These are phyloP conservation scores for Stentor coeruleus DNA, from an alignment of 73 alveolate species.

Conservation along the genomic window DNA sequence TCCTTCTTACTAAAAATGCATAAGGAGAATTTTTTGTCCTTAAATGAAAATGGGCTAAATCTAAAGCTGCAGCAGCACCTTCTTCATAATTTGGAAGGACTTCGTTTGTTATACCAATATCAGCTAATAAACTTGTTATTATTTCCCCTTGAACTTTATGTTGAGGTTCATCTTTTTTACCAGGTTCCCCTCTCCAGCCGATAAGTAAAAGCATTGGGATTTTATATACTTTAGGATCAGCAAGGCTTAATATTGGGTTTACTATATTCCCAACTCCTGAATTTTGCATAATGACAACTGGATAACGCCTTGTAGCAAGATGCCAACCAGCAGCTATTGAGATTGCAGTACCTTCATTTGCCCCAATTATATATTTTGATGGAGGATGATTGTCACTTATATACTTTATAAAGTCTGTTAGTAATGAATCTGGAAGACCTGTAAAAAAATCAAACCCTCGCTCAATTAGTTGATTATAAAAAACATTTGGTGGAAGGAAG, in stretches of 20 bases:
- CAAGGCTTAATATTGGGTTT: constrained; percentile 78
- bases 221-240: constrained; percentile 83
- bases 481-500: constrained; percentile 54
- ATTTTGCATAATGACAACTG: constrained; percentile 85
- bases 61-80: constrained; percentile 66
- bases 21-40: constrained; percentile 70
- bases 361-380: constrained; percentile 73
- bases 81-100: constrained; percentile 83
- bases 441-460: constrained; percentile 79
- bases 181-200: constrained; percentile 98
- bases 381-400: constrained; percentile 46
- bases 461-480: constrained; percentile 35
- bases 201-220: constrained; percentile 80
- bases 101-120: constrained; percentile 74
- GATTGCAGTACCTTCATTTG: constrained; percentile 91
- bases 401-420: constrained; percentile 62
- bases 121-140: constrained; percentile 64
- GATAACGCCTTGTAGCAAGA: constrained; percentile 79
- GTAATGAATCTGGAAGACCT: constrained; percentile 94
- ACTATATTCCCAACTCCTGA: constrained; percentile 90
- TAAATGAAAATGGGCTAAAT: constrained; percentile 42
- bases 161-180: constrained; percentile 91
- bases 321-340: constrained; percentile 91
- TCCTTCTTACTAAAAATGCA: constrained; percentile 76
- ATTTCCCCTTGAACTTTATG: constrained; percentile 86